Evolutionary conservation across 192 early-diverging fungal genomes (phyloP).

Genomic region (Jimgerdemannia flammicorona): DNA sequence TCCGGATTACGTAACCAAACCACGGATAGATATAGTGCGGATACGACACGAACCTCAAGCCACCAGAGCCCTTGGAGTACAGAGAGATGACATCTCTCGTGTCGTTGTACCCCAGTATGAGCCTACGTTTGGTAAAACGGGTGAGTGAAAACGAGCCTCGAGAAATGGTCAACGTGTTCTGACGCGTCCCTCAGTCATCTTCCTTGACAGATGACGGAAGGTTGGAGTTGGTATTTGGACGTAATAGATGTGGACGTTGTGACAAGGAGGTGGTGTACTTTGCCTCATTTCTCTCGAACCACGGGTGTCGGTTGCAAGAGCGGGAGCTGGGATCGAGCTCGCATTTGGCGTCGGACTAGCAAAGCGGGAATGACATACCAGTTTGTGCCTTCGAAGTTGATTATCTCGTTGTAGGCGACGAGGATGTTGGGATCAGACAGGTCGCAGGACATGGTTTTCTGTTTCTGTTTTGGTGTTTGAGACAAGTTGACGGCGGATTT

Average conservation of each 20-base stretch:
- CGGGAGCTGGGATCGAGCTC: too few species aligned
- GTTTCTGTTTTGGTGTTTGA: too few species aligned
- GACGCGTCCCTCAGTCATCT: not conserved
- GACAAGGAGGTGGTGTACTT: too few species aligned
- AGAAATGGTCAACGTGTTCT: not conserved
- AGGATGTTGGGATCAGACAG: constrained; percentile 55
- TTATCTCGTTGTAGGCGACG: constrained; percentile 54
- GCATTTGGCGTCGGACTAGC: too few species aligned
- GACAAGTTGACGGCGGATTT: too few species aligned
- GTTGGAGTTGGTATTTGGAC: too few species aligned
- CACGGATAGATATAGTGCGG: not conserved
- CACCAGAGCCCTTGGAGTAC: constrained; percentile 48
- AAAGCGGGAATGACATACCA: constrained; percentile 35
- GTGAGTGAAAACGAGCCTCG: not conserved
- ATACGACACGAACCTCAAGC: constrained; percentile 28
- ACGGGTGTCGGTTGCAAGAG: too few species aligned
- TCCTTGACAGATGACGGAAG: too few species aligned
- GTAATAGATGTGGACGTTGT: too few species aligned
- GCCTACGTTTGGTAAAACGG: constrained; percentile 26
- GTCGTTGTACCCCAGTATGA: constrained; percentile 61
- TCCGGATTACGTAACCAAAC: not conserved
- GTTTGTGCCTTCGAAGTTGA: constrained; percentile 47
- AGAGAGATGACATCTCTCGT: constrained; percentile 61
- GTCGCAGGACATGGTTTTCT: constrained; percentile 53
- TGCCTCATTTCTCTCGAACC: too few species aligned